Evolutionary conservation across 1,284 basidiomycete genomes (phyloP).

Genomic region (Omphalotus olearius): DNA sequence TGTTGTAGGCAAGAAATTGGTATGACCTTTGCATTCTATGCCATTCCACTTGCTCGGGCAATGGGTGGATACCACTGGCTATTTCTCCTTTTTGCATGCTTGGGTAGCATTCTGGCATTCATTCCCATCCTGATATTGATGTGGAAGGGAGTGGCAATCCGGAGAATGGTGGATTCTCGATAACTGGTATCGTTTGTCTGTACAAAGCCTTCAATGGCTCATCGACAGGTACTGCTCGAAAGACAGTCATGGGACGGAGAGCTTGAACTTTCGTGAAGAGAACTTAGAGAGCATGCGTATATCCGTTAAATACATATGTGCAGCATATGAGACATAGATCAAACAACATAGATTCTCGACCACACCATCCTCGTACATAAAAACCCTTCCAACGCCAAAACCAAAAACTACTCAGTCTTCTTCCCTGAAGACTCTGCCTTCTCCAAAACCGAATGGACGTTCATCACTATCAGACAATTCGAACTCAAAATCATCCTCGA

Average conservation of each 20-base stretch:
- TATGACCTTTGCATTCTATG: slow-evolving; percentile 10
- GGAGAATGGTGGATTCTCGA: not conserved
- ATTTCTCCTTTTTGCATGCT: slow-evolving; percentile 5
- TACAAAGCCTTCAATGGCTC: too few species aligned
- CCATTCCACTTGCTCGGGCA: slow-evolving; percentile 1
- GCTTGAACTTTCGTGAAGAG: too few species aligned
- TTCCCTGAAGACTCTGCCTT: slow-evolving; percentile 12
- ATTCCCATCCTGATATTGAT: slow-evolving; percentile 5
- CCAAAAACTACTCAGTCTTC: slow-evolving; percentile 11
- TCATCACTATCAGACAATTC: slow-evolving; percentile 9
- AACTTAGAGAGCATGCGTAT: too few species aligned
- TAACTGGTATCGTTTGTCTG: too few species aligned
- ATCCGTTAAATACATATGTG: too few species aligned
- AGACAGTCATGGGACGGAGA: too few species aligned
- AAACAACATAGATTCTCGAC: too few species aligned
- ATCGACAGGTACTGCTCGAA: too few species aligned
- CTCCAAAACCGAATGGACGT: slow-evolving; percentile 12
- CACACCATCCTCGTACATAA: not conserved
- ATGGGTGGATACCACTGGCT: slow-evolving; percentile 6
- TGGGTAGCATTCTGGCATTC: slow-evolving; percentile 6
- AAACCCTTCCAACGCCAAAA: not conserved
- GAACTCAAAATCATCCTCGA: slow-evolving; percentile 11
- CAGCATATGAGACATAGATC: too few species aligned
- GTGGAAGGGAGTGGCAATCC: slow-evolving; percentile 7
- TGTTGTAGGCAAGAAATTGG: slow-evolving; percentile 4